These are phyloP conservation scores for Salvia hispanica DNA, from an alignment of 257 asterid species.

Conservation along the genomic window DNA sequence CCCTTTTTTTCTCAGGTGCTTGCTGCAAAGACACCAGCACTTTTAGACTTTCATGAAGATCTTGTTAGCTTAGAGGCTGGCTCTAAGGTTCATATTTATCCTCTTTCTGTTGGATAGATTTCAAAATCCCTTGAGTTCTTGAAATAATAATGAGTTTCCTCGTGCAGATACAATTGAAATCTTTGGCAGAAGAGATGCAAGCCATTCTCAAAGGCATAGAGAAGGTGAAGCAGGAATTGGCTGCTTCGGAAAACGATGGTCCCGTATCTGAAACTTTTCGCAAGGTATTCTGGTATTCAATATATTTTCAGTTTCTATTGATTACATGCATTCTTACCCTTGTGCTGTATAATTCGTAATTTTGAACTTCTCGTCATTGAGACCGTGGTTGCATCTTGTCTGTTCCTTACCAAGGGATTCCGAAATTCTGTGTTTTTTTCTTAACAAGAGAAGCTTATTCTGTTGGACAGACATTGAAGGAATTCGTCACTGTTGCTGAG, in stretches of 20 bases:
- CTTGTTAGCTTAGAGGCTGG: conserved; percentile 86
- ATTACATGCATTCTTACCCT: background rate
- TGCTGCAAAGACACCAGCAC: conserved; percentile 70
- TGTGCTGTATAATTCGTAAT: background rate
- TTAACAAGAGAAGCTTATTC: conserved; percentile 31
- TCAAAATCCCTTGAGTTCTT: conserved; percentile 11
- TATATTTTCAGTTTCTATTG: conserved; percentile 31
- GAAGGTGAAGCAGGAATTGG: conserved; percentile 88
- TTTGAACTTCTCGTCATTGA: no score
- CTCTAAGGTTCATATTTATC: conserved; percentile 66
- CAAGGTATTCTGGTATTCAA: conserved; percentile 54
- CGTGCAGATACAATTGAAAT: conserved; percentile 89
- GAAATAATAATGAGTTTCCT: conserved; percentile 27
- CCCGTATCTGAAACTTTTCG: conserved; percentile 87
- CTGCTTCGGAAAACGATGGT: conserved; percentile 91
- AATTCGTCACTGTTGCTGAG: conserved; percentile 78
- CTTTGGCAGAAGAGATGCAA: conserved; percentile 99
- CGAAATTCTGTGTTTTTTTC: conserved; percentile 13
- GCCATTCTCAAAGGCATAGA: conserved; percentile 94
- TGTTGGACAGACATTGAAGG: conserved; percentile 74
- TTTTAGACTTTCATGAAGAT: conserved; percentile 71
- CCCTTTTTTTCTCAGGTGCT: conserved; percentile 61
- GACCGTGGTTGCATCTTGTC: background rate
- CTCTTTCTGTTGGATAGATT: conserved; percentile 24
- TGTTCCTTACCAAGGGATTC: conserved; percentile 21